phyloP scores from a whole-genome alignment of 2,329 filamentous ascomycete species.

The Stemphylium vesicarium region DNA sequence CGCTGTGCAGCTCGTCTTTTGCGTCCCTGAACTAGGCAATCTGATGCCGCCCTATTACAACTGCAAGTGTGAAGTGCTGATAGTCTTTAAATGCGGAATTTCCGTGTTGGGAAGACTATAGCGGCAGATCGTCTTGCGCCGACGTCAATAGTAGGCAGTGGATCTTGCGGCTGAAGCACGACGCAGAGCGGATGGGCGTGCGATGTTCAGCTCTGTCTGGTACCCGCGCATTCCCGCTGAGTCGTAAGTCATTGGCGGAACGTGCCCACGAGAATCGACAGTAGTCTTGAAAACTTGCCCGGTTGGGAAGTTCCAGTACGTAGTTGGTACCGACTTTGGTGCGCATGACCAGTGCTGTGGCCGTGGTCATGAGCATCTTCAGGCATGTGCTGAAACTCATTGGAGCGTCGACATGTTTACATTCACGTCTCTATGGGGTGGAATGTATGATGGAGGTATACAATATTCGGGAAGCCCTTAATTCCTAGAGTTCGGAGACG shows the following conservation, averaged over 20 bases:
- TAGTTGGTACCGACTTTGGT: background rate
- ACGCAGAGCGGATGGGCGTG: background rate
- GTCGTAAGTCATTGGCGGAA: conserved; percentile 16
- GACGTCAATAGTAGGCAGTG: background rate
- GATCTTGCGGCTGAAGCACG: too few species aligned
- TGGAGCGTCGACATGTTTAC: background rate
- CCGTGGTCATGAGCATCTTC: background rate
- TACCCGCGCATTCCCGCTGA: background rate
- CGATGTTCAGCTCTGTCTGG: background rate
- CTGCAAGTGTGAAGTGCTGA: too few species aligned
- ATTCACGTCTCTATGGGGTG: too few species aligned
- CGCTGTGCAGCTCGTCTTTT: background rate
- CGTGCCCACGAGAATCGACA: conserved; percentile 18
- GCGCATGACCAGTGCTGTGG: background rate
- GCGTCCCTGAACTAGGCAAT: too few species aligned
- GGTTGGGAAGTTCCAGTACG: conserved; percentile 12
- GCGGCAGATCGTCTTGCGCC: background rate
- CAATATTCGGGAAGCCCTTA: too few species aligned
- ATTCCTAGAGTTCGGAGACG: too few species aligned
- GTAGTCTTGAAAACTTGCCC: conserved; percentile 1
- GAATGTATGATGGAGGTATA: too few species aligned
- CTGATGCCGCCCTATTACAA: too few species aligned
- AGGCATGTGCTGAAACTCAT: background rate
- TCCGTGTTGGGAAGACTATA: too few species aligned
- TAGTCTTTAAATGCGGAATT: too few species aligned